These are phyloP conservation scores for Micromonas pusilla DNA, from an alignment of 139 green algal genomes.

Conservation along the genomic window DNA sequence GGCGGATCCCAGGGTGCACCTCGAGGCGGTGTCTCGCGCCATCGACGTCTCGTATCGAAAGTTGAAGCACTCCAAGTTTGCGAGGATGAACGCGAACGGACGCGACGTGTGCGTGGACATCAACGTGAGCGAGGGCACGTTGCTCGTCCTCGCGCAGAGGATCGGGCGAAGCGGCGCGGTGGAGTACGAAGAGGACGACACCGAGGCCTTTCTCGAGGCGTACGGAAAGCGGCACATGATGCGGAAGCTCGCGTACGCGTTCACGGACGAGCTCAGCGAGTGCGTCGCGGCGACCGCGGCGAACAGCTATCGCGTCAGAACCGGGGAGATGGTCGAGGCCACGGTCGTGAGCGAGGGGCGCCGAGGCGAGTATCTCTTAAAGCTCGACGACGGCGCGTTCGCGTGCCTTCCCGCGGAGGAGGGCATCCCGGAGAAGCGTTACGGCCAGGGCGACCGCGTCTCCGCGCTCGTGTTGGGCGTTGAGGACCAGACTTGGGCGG, in stretches of 20 bases:
- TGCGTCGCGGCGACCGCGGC: not conserved
- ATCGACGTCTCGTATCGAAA: slow-evolving; percentile 5
- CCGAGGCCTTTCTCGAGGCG: slow-evolving; percentile 4
- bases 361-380: not conserved
- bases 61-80: not conserved
- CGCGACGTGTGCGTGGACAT: slow-evolving; percentile 15
- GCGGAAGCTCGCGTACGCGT: not conserved
- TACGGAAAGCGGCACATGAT: not conserved
- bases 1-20: slow-evolving; percentile 2
- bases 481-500: not conserved
- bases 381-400: not conserved
- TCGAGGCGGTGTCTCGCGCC: not conserved
- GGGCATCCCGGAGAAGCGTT: not conserved
- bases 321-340: not conserved
- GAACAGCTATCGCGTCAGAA: not conserved
- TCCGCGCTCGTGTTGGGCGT: not conserved
- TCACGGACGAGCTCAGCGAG: not conserved
- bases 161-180: not conserved
- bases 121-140: not conserved
- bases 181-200: slow-evolving; percentile 17
- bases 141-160: not conserved
- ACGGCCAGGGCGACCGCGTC: slow-evolving; percentile 1
- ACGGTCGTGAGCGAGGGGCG: not conserved
- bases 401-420: not conserved
- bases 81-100: not conserved